A percentile compares a stretch with the other conserved stretches of the same genome.
phyloP scores from a whole-genome alignment of 768 basidiomycete species.

The Lactarius psammicola region DNA sequence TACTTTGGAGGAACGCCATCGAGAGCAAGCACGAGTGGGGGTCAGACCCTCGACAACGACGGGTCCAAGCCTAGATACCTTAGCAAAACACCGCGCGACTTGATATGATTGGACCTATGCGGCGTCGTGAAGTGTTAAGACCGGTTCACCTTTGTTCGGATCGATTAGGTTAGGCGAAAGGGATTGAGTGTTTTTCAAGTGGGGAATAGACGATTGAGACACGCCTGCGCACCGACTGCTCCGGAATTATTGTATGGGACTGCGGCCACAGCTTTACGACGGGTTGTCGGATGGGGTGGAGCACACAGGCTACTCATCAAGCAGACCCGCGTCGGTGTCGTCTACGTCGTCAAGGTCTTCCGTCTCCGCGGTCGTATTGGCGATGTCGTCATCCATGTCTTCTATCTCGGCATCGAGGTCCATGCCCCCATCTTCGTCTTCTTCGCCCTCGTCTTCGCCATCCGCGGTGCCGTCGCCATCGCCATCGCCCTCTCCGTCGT shows the following conservation, averaged over 20 bases:
- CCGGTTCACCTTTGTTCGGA: neutral
- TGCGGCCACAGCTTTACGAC: neutral
- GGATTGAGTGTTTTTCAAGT: neutral
- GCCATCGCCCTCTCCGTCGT: slow-evolving; percentile 36
- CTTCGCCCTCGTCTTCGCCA: slow-evolving; percentile 60
- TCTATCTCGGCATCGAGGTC: slow-evolving; percentile 45
- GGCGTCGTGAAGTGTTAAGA: neutral
- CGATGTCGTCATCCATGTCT: slow-evolving; percentile 27
- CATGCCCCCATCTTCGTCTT: slow-evolving; percentile 52
- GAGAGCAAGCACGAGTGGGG: neutral
- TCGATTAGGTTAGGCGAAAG: neutral
- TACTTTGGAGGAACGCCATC: neutral
- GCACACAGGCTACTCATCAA: slow-evolving; percentile 11
- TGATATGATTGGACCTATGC: neutral
- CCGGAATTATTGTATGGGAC: neutral
- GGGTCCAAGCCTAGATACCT: neutral
- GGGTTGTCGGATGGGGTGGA: neutral
- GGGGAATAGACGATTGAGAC: neutral
- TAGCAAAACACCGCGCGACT: neutral
- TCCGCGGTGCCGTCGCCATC: slow-evolving; percentile 43
- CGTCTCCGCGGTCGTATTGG: slow-evolving; percentile 21
- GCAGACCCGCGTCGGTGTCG: slow-evolving; percentile 16
- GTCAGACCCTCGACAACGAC: neutral
- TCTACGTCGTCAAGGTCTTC: slow-evolving; percentile 21
- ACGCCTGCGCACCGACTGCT: neutral